Evolutionary conservation across 192 early-diverging fungal species (phyloP), one percentile per base, ranked within the genome.

Genomic region (Coemansia sp.): DNA sequence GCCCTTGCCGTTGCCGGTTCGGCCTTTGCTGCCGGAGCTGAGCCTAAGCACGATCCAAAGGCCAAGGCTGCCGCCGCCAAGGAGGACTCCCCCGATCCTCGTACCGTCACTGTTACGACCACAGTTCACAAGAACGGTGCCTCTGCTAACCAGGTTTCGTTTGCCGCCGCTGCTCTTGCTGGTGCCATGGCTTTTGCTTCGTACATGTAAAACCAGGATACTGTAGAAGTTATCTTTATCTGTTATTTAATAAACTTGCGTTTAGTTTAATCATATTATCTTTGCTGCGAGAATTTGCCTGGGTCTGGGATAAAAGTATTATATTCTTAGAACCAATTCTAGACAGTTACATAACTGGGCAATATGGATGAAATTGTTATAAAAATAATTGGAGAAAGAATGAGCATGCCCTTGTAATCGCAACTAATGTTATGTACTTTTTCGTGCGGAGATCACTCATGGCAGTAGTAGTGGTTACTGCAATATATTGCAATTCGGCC

Each of bases 141-240:
- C 21, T 52, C 48, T 18, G 65, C 47, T 48, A 82, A 82, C 71
- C 68, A 72, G 45, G 64, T 64, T 15, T 82, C 79, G 42, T 56
- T 82, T 26, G 79, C 79, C 16, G 79, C 74, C 44, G 79, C 79
- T 39, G 79, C 79, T 37, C 74, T 82, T 39, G 74, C 79, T 4
- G 79, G 79, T 26, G 71, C 79, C 9, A 58, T 81, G 10, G 79
- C 71, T 42, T 73, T 81, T 71, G 79, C 79, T 48, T 76, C 74
- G 26, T 81, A 75, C 61, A 81, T 81, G 44, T 81, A 62, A 69
- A 16, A 13, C 5, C 15, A 37, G 13, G 39, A 8, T 58, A 1
- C 39, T 13, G 21, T 23, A 23, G 50, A 9, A 9, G 19, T 11
- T 53, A 23, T 11, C 11, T n/a, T 7, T 53, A 23, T 53, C 23